Percentiles rank a stretch among this genome's conserved stretches.
Conservation (phyloP, 2,329 filamentous ascomycete species). For the Stemphylium beticola region DNA sequence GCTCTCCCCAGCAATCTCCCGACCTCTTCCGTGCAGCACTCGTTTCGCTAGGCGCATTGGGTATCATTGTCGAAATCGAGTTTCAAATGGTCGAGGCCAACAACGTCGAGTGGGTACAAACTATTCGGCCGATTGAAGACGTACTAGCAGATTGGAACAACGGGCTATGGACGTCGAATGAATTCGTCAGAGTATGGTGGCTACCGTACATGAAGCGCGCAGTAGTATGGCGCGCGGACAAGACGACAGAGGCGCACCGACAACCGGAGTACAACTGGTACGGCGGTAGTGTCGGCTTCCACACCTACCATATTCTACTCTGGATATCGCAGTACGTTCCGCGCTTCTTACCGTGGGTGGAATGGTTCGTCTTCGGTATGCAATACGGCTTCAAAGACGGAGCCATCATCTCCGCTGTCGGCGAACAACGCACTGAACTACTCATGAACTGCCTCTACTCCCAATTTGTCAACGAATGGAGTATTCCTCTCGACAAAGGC, state of each 20-base stretch:
- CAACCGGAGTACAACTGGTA: slow-evolving; percentile 76
- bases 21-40: slow-evolving; percentile 89
- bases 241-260: slow-evolving; percentile 67
- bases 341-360: slow-evolving; percentile 80
- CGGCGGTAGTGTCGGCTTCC: slow-evolving; percentile 80
- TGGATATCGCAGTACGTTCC: slow-evolving; percentile 80
- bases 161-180: slow-evolving; percentile 79
- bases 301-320: slow-evolving; percentile 90
- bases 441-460: slow-evolving; percentile 98
- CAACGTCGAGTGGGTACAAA: slow-evolving; percentile 86
- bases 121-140: slow-evolving; percentile 71
- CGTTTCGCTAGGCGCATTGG: slow-evolving; percentile 85
- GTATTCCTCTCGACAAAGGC: slow-evolving; percentile 81
- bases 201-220: slow-evolving; percentile 88
- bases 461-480: slow-evolving; percentile 99
- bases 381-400: slow-evolving; percentile 88
- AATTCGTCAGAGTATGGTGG: slow-evolving; percentile 98
- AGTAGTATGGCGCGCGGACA: slow-evolving; percentile 88
- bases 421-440: slow-evolving; percentile 79
- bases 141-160: slow-evolving; percentile 75
- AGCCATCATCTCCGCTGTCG: slow-evolving; percentile 72
- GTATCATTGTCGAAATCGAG: slow-evolving; percentile 88
- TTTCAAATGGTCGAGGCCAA: slow-evolving; percentile 81
- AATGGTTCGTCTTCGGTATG: slow-evolving; percentile 97
- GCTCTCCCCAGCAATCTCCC: slow-evolving; percentile 69